Evolutionary conservation across 768 basidiomycete genomes (phyloP).

Genomic region (Dacryopinax primogenitus): DNA sequence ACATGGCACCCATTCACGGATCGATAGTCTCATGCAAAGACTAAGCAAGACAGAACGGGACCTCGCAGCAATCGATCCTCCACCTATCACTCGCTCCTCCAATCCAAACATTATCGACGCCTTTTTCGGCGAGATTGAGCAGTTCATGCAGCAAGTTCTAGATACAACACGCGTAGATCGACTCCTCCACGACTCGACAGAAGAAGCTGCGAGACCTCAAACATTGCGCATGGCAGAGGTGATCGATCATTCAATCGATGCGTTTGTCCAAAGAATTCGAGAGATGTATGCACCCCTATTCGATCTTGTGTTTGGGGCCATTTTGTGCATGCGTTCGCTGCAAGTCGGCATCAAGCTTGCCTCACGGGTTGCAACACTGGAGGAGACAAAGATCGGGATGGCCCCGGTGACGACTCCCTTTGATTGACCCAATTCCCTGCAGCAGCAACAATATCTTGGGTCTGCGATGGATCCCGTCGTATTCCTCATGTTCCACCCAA

Average conservation of each 20-base stretch:
- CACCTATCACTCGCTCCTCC: slow-evolving; percentile 15
- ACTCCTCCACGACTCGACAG: slow-evolving; percentile 28
- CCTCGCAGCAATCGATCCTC: slow-evolving; percentile 10
- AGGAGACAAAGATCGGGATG: background rate
- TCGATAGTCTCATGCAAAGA: slow-evolving; percentile 32
- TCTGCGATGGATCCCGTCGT: too few relatives aligned
- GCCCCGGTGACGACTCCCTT: too few relatives aligned
- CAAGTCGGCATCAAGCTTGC: background rate
- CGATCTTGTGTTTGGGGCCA: background rate
- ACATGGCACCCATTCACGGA: slow-evolving; percentile 38
- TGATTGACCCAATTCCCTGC: background rate
- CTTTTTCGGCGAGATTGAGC: slow-evolving; percentile 40
- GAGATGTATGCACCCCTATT: background rate
- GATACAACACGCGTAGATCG: slow-evolving; percentile 39
- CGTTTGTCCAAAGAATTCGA: slow-evolving; percentile 60
- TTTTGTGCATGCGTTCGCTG: background rate
- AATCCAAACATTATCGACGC: slow-evolving; percentile 24
- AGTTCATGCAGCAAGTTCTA: slow-evolving; percentile 53
- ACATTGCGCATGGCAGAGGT: slow-evolving; percentile 46
- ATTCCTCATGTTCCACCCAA: background rate
- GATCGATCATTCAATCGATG: slow-evolving; percentile 63
- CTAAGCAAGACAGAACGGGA: slow-evolving; percentile 5
- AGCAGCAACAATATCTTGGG: background rate
- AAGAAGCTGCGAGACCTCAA: slow-evolving; percentile 13
- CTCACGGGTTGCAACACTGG: background rate